phyloP scores from a whole-genome alignment of 2,329 filamentous ascomycete genomes.

The Sporothrix inflata region DNA sequence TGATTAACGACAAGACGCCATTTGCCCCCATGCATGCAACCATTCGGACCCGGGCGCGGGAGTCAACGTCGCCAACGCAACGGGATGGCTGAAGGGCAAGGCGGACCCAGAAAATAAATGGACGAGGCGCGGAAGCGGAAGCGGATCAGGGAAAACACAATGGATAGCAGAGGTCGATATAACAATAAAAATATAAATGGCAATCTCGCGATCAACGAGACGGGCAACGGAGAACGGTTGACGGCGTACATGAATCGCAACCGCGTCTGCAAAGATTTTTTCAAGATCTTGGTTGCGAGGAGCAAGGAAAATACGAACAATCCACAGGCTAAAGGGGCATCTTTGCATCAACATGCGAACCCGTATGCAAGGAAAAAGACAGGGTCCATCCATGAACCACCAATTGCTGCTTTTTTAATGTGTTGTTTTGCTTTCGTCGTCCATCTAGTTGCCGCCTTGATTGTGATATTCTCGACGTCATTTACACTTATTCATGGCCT shows the following conservation, averaged over 20 bases:
- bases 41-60: constrained; percentile 10
- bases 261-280: background rate
- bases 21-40: background rate
- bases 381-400: background rate
- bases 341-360: constrained; percentile 11
- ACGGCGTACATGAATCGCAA: background rate
- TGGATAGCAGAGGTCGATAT: background rate
- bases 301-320: background rate
- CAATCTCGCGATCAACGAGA: background rate
- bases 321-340: constrained; percentile 7
- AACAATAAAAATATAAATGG: background rate
- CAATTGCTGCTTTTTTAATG: background rate
- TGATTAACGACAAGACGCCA: background rate
- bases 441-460: background rate
- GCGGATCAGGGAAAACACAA: constrained; percentile 6
- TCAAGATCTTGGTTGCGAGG: constrained; percentile 1
- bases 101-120: background rate
- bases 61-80: background rate
- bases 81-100: background rate
- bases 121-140: constrained; percentile 13
- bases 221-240: background rate
- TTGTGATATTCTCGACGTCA: background rate
- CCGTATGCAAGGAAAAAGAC: background rate
- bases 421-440: background rate
- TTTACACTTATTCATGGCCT: background rate